Evolutionary conservation across 352 stramenopile genomes (phyloP), one percentile per base, ranked within the genome.

Genomic region (Pythium periplocum): DNA sequence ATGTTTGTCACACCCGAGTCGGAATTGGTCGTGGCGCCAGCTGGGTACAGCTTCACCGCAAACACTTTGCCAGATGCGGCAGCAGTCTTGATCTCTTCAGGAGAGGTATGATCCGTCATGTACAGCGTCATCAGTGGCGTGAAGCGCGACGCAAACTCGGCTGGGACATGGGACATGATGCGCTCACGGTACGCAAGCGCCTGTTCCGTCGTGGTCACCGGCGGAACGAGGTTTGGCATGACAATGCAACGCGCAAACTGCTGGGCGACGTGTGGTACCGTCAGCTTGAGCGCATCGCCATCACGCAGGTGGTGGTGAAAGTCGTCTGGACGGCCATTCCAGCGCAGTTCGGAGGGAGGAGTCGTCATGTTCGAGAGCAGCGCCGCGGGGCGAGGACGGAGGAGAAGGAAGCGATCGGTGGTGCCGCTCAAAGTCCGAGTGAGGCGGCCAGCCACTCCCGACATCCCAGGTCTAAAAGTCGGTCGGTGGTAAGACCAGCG

Each of bases 191-290:
- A 99, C 35, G 75, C 81, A n/a, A 98, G 59, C 4, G 97, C 97
- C 62, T 95, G 66, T 54, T 96, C 87, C 4, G 95, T 97, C 4
- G 84, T 99, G 3, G 92, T 98, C 9, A 99, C 88, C 10, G 97
- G 96, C 43, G 97, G 97, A 68, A 97, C 93, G 6, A 99, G 73
- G 75, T 99, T 99, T 45, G 97, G 97, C 97, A 99, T 99, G 33
- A 96, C 96, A 53, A 99, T 93, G 67, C 82, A 88, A 35, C 81
- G 80, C 45, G 77, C 77, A 55, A 97, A 96, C 62, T 93, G 83
- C 56, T 66, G 69, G 48, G 83, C 65, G n/a, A 90, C 86, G 58
- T 95, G 81, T 41, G 66, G 62, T 55, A 96, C 86, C 12, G 83
- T 94, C 53, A 91, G 71, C 75, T 60, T 67, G 51, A 96, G 72